Base-by-base conservation (phyloP, 306 rosid species). In the Erythrophleum fordii region DNA sequence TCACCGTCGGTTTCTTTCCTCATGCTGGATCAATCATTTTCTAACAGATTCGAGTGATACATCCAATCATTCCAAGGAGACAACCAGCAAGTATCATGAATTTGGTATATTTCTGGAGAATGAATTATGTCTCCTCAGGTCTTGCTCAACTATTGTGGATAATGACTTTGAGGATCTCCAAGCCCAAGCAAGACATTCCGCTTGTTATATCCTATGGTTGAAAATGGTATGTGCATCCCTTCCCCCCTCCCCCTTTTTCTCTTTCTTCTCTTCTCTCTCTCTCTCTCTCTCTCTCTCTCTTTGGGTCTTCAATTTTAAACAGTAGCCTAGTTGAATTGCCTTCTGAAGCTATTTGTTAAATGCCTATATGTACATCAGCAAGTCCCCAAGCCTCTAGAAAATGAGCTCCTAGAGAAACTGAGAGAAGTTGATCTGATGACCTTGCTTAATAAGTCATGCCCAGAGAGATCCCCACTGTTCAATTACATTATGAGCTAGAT, bases 1-100 rank as follows among this genome's bases (percentile, higher is more conserved):
- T 90, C 97, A 93, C 80, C 96, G 93, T 0, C 95, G 96, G 81
- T 90, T 95, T 86, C 93, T 93, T 73, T 88, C 96, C 53, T 34
- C 69, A 76, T 81, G 76, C 82, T 85, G 92, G 95, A 84, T 89
- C 73, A 88, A 88, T 80, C 81, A 85, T 65, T 79, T 89, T 73
- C 72, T 44, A 26, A 34, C 35, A 11, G 42, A 82, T 64, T 81
- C 81, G 20, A 23, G 29, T 14, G 74, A 71, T 60, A 65, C 35
- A 29, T 83, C 88, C 60, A 8, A 79, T 74, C 44, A 64, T 20
- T 81, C 67, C 62, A 73, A 88, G 77, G 87, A 81, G 72, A 70
- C 61, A 74, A 55, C 25, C 70, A 14, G 73, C 84, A 77, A 46
- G 72, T 66, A 72, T 55, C 72, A 44, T 28, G 87, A 72, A 72